Percentiles rank a stretch among this genome's conserved stretches.
Conservation (phyloP, 2,329 filamentous ascomycete genomes). For the Monosporascus sp. region DNA sequence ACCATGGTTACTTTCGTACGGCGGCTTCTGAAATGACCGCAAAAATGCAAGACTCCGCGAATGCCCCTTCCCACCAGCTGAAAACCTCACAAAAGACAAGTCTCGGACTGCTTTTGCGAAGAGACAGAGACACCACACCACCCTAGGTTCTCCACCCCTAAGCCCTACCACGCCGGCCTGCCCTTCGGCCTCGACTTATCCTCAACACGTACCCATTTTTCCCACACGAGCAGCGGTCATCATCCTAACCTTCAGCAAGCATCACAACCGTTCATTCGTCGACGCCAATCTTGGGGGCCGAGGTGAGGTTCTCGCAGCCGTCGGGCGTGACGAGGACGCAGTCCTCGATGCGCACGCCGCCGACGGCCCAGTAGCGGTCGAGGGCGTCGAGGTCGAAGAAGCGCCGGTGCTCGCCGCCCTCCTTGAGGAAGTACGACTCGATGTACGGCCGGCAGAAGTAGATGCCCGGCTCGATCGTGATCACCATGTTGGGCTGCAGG, state of each 20-base stretch:
- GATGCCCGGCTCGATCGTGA: constrained; percentile 75
- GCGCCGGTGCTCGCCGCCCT: constrained; percentile 48
- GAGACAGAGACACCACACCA: too few species aligned
- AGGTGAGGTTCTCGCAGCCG: constrained; percentile 79
- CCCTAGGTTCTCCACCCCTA: too few species aligned
- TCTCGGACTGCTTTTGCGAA: too few species aligned
- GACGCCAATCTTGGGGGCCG: constrained; percentile 69
- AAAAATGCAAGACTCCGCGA: too few species aligned
- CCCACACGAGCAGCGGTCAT: background rate
- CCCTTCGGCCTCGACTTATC: too few species aligned
- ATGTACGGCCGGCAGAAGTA: constrained; percentile 74
- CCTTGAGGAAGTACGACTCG: constrained; percentile 60
- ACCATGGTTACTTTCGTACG: too few species aligned
- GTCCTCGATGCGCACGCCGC: constrained; percentile 90
- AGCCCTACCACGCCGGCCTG: too few species aligned
- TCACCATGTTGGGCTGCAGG: constrained; percentile 59
- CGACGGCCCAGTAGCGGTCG: constrained; percentile 68
- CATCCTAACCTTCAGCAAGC: background rate
- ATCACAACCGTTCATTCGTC: constrained; percentile 24
- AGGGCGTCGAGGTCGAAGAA: constrained; percentile 63
- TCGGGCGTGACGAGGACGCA: constrained; percentile 74
- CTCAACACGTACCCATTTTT: too few species aligned
- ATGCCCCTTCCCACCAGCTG: too few species aligned
- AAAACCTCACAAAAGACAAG: too few species aligned
- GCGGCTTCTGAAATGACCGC: too few species aligned